A percentile compares a stretch with the other conserved stretches of the same genome.
Evolutionary conservation across 2,329 filamentous ascomycete genomes (phyloP).

Genomic region (Ampelomyces quisqualis): DNA sequence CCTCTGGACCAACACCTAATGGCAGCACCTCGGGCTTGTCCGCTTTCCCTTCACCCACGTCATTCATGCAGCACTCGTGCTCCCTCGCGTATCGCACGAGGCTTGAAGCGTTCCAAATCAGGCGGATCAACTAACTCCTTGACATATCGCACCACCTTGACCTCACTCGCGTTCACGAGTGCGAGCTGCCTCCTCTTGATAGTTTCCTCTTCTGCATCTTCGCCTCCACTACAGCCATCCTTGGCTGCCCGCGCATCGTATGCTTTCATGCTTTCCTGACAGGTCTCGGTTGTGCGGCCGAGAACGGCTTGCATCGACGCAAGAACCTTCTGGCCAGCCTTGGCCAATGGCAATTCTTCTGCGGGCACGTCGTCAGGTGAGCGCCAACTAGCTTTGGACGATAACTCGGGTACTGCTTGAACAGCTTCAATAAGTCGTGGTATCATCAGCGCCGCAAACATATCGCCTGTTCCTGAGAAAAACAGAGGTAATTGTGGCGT

Average conservation of each 20-base stretch:
- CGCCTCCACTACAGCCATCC: conserved; percentile 46
- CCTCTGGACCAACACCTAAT: conserved; percentile 19
- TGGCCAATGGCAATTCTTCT: conserved; percentile 75
- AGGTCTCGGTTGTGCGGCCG: conserved; percentile 63
- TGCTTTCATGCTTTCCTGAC: conserved; percentile 62
- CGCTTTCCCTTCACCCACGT: conserved; percentile 15
- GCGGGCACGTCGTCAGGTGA: conserved; percentile 70
- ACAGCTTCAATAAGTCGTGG: conserved; percentile 85
- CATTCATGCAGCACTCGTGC: conserved; percentile 8
- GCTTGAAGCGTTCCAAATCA: conserved; percentile 61
- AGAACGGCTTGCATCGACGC: conserved; percentile 91
- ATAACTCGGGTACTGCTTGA: conserved; percentile 52
- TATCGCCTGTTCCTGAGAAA: conserved; percentile 95
- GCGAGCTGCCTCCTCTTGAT: conserved; percentile 65
- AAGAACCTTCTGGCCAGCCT: conserved; percentile 80
- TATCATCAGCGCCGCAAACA: conserved; percentile 92
- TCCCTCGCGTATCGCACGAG: conserved; percentile 36
- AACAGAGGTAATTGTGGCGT: conserved; percentile 88
- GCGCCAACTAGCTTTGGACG: conserved; percentile 66
- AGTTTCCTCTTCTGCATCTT: conserved; percentile 48
- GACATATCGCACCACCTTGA: conserved; percentile 77
- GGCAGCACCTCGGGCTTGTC: conserved; percentile 28
- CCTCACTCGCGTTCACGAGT: conserved; percentile 81
- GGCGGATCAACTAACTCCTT: conserved; percentile 70
- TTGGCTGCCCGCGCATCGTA: conserved; percentile 50